These are phyloP conservation scores for Monilinia fructigena DNA, from an alignment of 2,329 filamentous ascomycete species.

Conservation along the genomic window DNA sequence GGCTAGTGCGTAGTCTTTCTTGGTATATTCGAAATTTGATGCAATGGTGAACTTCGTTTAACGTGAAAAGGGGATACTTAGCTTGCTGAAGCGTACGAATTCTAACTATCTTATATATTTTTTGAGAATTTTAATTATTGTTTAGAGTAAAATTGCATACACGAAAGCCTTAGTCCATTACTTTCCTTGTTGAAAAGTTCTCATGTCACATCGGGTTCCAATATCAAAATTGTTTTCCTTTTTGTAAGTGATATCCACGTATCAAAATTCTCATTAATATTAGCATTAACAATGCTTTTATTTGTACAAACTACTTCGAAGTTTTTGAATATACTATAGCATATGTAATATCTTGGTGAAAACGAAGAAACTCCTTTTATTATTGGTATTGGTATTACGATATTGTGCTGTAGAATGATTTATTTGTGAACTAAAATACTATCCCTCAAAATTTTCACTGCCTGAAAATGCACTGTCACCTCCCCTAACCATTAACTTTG, in stretches of 20 bases:
- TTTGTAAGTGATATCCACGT: slow-evolving; percentile 53
- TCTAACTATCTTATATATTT: neutral
- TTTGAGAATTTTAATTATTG: neutral
- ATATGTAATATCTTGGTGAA: neutral
- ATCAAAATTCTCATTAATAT: slow-evolving; percentile 46
- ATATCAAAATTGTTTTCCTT: slow-evolving; percentile 50
- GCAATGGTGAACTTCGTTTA: neutral
- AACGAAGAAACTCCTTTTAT: slow-evolving; percentile 19
- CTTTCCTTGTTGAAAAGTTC: slow-evolving; percentile 38
- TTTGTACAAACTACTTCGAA: slow-evolving; percentile 44
- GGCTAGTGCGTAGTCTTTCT: neutral
- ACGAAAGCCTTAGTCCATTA: slow-evolving; percentile 25
- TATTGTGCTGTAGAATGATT: slow-evolving; percentile 26
- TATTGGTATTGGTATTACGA: slow-evolving; percentile 25
- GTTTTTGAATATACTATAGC: slow-evolving; percentile 3
- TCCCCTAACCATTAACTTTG: slow-evolving; percentile 32
- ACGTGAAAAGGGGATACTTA: neutral
- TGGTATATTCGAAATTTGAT: slow-evolving; percentile 4
- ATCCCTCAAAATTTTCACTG: slow-evolving; percentile 50
- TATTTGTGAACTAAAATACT: slow-evolving; percentile 40
- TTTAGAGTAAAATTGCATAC: neutral
- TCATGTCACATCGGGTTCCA: slow-evolving; percentile 48
- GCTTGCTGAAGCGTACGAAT: slow-evolving; percentile 7
- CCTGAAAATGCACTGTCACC: slow-evolving; percentile 41
- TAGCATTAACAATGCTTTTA: slow-evolving; percentile 49